Evolutionary conservation across 2,329 filamentous ascomycete genomes (phyloP).

Genomic region (Aspergillus brasiliensis): DNA sequence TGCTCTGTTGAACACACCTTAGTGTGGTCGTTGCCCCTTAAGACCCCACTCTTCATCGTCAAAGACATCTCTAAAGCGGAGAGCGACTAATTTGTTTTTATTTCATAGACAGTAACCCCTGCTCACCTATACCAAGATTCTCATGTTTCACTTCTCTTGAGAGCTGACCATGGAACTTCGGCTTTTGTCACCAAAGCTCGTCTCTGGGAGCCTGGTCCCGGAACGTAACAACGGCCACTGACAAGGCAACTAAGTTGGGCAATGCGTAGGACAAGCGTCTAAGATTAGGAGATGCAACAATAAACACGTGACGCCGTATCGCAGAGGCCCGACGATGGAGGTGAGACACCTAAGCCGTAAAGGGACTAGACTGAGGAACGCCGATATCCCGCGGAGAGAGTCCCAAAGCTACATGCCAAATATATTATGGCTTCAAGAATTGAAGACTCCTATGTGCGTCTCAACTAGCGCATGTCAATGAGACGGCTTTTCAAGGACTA

Average conservation of each 20-base stretch:
- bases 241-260: constrained; percentile 14
- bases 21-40: background rate
- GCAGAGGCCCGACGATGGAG: constrained; percentile 3
- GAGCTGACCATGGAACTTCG: background rate
- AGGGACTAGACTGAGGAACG: constrained; percentile 9
- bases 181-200: background rate
- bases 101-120: background rate
- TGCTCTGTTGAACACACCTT: background rate
- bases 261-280: constrained; percentile 21
- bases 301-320: constrained; percentile 29
- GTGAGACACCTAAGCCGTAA: constrained; percentile 8
- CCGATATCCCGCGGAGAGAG: background rate
- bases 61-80: background rate
- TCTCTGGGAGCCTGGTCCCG: constrained; percentile 34
- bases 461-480: background rate
- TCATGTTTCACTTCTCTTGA: background rate
- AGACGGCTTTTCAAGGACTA: no score
- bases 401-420: background rate
- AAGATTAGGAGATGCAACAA: constrained; percentile 14
- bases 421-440: background rate
- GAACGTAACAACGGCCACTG: constrained; percentile 33
- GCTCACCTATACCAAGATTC: background rate
- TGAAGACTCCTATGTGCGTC: background rate
- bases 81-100: background rate
- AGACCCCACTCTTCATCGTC: background rate